Evolutionary conservation across 306 rosid genomes (phyloP), one percentile per base, ranked within the genome.

Genomic region (Cucumis melo): DNA sequence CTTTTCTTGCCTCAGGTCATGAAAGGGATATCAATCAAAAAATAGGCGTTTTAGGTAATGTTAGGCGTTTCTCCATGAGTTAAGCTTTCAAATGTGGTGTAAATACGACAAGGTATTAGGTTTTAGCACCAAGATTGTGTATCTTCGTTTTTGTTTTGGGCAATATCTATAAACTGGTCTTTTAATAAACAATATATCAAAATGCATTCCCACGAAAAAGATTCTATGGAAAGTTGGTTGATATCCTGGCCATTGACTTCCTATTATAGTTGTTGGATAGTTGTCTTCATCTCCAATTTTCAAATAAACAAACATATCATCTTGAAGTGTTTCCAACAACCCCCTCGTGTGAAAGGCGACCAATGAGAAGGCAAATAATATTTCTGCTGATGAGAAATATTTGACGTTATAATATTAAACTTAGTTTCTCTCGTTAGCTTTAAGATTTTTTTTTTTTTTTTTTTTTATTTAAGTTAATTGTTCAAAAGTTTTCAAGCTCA

Each of bases 81-180:
- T 21, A 48, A 11, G 32, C 55, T 4, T n/a, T 19, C 74, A 20
- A 67, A 67, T 41, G 74, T 67, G 53, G 34, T 27, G n/a, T 17
- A 64, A 36, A 39, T 66, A 20, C 53, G 53, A 66, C 73, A 66
- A 66, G 53, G 54, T 38, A 64, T 66, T 66, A 66, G 73, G 73
- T 66, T 24, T 59, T 23, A 41, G 19, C 53, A 39, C 16, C 6
- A 36, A 66, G 53, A 66, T 39, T 19, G 7, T 39, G 73, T 34
- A 66, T 32, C 36, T 32, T 32, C 36, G 42, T 41, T 17, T 41
- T 16, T 1, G 27, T n/a, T 11, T 38, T 11, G 15, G 50, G 11
- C 17, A 14, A 19, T 7, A 5, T 66, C 67, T 13, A 29, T 61
- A 3, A 13, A 62, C 67, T 14, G 8, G 7, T 62, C 42, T 29